phyloP scores from a whole-genome alignment of 2,329 filamentous ascomycete species.

The Cladosporium sp. region DNA sequence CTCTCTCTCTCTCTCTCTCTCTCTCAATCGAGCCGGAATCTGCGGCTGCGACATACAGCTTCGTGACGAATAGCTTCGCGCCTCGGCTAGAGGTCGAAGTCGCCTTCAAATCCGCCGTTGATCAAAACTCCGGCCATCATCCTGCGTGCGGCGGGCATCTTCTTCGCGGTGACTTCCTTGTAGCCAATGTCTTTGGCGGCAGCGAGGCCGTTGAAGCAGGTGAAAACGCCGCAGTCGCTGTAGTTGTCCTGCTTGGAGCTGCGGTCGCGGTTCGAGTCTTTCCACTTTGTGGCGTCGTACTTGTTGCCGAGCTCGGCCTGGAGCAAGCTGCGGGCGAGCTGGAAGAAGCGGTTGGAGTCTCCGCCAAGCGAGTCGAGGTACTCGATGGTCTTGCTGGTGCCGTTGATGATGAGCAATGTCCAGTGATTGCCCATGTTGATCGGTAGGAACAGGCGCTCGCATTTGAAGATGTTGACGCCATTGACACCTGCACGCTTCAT shows the following conservation, averaged over 20 bases:
- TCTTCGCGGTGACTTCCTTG: slow-evolving; percentile 22
- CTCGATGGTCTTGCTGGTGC: slow-evolving; percentile 59
- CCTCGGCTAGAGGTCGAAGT: background rate
- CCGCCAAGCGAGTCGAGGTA: slow-evolving; percentile 69
- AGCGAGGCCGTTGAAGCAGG: slow-evolving; percentile 71
- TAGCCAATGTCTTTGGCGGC: slow-evolving; percentile 56
- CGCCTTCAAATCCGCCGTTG: slow-evolving; percentile 60
- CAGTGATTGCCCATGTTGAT: slow-evolving; percentile 64
- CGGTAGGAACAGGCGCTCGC: slow-evolving; percentile 69
- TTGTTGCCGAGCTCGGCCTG: slow-evolving; percentile 56
- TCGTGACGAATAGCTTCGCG: background rate
- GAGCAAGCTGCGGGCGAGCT: slow-evolving; percentile 54
- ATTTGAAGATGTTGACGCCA: slow-evolving; percentile 62
- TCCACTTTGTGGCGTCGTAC: slow-evolving; percentile 63
- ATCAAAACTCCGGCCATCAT: slow-evolving; percentile 66
- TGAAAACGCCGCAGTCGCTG: slow-evolving; percentile 76
- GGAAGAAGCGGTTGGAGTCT: slow-evolving; percentile 28
- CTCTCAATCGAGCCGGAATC: background rate
- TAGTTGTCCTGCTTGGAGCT: slow-evolving; percentile 64
- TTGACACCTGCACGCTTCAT: slow-evolving; percentile 59
- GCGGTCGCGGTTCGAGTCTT: slow-evolving; percentile 45
- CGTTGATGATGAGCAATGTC: slow-evolving; percentile 69
- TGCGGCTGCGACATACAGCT: background rate
- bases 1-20: too few relatives aligned
- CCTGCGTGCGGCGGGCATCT: slow-evolving; percentile 37